Base-by-base conservation (phyloP, 2,329 filamentous ascomycete species). In the Colletotrichum sp. region DNA sequence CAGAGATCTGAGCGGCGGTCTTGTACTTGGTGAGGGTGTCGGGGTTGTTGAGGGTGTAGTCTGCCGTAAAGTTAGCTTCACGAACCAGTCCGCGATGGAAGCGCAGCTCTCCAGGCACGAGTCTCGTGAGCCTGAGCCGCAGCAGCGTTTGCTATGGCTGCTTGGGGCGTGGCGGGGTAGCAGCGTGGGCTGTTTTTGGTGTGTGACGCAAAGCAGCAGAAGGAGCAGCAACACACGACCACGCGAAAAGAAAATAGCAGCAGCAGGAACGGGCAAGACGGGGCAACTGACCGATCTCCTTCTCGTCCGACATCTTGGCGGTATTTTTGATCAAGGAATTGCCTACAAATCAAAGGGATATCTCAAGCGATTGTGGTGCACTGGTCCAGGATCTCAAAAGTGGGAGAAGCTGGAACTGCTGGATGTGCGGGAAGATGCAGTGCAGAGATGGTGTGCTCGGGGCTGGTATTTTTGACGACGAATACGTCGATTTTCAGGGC, bases 21-120 rank as follows among this genome's bases (percentile, higher is more conserved):
- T 98, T 98, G 92, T 98, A 98, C 91, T 98, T 99, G 88, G 97
- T 98, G 82, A 99, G 91, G 82, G 96, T 98, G 85, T 97, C 95
- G 77, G 95, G 95, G 90, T 97, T 97, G 86, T 93, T 95, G 86
- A 98, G 92, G 80, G 94, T 91, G 89, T 97, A 96, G 85, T 98
- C 95, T 98, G 62, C 52, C 60, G 77, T 43, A 52, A 70, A 43
- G 48, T 65, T 28, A 77, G 75, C 61, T 24, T 16, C 24, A 65
- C 13, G 34, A 30, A 66, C 60, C 26, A 62, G 61, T 56, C 28
- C 52, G 48, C 38, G 36, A n/a, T 34, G 55, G 21, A 36, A 36
- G 34, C 28, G 43, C 66, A 58, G 60, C 32, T 75, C 72, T 32
- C 36, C 56, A 66, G 15, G 38, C 58, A 18, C 65, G 48, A 66